Percentiles rank a stretch among this genome's conserved stretches.
Evolutionary conservation across 164 flowering plant genomes (phyloP).

Genomic region (Stephania yunnanensis): DNA sequence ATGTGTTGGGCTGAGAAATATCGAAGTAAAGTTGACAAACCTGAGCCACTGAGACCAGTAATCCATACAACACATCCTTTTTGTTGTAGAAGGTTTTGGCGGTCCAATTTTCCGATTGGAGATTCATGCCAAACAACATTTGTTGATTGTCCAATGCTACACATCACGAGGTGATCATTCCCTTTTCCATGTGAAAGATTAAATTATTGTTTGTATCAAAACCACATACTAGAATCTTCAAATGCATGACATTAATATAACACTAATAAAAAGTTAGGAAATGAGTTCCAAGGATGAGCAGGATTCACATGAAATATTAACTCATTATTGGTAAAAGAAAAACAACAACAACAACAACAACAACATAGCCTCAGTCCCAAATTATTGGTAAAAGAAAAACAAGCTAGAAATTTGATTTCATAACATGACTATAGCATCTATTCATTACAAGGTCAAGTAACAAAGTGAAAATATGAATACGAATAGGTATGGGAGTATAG

Average conservation of each 20-base stretch:
- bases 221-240: slow-evolving; percentile 1
- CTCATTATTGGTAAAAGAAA: too few species aligned
- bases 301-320: neutral
- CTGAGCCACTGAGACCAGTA: slow-evolving; percentile 89
- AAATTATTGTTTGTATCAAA: slow-evolving; percentile 1
- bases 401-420: too few species aligned
- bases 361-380: too few species aligned
- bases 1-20: neutral
- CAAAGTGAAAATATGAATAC: too few species aligned
- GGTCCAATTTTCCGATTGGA: slow-evolving; percentile 47
- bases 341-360: too few species aligned
- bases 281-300: neutral
- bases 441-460: too few species aligned
- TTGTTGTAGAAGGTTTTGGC: slow-evolving; percentile 61
- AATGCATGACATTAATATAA: neutral
- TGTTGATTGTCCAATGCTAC: slow-evolving; percentile 39
- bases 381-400: too few species aligned
- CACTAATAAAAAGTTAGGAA: neutral
- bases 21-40: slow-evolving; percentile 26
- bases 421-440: too few species aligned
- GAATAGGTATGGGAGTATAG: neutral
- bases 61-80: slow-evolving; percentile 82
- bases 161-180: slow-evolving; percentile 19
- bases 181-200: slow-evolving; percentile 23
- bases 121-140: slow-evolving; percentile 72